Evolutionary conservation across 2,329 filamentous ascomycete species (phyloP), one percentile per base, ranked within the genome.

Genomic region (Pyrenochaeta sp.): DNA sequence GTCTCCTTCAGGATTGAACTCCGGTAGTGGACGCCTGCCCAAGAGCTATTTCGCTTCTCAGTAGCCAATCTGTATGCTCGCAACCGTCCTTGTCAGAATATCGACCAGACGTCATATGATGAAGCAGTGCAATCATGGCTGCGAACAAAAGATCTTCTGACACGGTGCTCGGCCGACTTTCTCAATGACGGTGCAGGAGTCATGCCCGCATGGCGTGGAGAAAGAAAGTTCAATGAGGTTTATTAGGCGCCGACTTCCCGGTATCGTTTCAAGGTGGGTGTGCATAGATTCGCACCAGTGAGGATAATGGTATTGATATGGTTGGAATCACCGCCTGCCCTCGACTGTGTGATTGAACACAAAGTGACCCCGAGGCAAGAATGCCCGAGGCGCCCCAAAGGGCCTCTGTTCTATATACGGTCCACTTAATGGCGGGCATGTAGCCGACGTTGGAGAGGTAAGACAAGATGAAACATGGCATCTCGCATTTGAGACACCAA

Each of bases 401-500:
- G 23, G 4, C 23, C 23, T 27, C 9, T 27, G 23, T 4, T 27
- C 23, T 27, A 27, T 27, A 27, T 27, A 27, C 9, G 23, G 4
- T 9, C 23, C 23, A 27, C 9, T 9, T 9, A 27, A 27, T 4
- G 23, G 9, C 23, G 23, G 23, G 23, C 23, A 27, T 27, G 23
- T 27, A 5, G 9, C 23, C 14, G 37, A 36, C 35, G 32, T 27
- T 45, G 30, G n/a, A n/a, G n/a, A 37, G 45, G 61, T 49, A 55
- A 56, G 58, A 66, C 55, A 60, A 32, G 60, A 56, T 53, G 55
- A 54, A 55, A 60, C 52, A 64, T 60, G 52, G 45, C 63, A 56
- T 52, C 18, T 29, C 41, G 58, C 54, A 54, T 56, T 51, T 63
- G 64, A 67, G 66, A 68, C 65, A 56, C 35, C 40, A 60, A 49